Conservation (phyloP, 108 stramenopile species). For the Nitzschia sp. region DNA sequence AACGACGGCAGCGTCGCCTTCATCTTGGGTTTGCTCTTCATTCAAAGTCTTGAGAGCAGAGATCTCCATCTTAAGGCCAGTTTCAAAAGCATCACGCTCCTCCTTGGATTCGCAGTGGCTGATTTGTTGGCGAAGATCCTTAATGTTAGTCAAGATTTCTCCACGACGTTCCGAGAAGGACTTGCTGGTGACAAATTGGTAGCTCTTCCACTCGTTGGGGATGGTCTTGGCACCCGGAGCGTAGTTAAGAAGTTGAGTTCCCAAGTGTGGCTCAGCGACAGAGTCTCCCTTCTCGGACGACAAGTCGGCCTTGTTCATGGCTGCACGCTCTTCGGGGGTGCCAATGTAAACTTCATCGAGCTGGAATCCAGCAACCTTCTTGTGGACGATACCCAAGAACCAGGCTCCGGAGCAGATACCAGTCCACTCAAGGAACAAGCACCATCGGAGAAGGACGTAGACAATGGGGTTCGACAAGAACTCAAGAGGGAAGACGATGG, state of each 20-base stretch:
- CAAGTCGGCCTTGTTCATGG: constrained; percentile 30
- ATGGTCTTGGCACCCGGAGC: constrained; percentile 19
- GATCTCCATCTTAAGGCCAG: constrained; percentile 30
- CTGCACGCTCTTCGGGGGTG: constrained; percentile 60
- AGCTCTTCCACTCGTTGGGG: constrained; percentile 14
- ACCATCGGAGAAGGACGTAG: constrained; percentile 49
- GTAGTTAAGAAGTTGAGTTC: constrained; percentile 26
- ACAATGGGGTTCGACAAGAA: constrained; percentile 65
- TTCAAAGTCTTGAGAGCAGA: constrained; percentile 33
- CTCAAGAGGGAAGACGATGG: constrained; percentile 62
- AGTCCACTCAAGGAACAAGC: constrained; percentile 56
- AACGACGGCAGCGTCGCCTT: no score
- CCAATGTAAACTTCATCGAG: constrained; percentile 68
- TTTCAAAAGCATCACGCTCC: constrained; percentile 29
- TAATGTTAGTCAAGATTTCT: constrained; percentile 36
- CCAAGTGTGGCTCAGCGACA: constrained; percentile 14
- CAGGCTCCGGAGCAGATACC: constrained; percentile 71
- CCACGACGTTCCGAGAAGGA: constrained; percentile 31
- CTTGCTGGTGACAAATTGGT: not conserved
- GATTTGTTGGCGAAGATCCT: constrained; percentile 29
- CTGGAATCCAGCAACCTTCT: constrained; percentile 51
- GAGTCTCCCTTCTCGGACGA: constrained; percentile 22
- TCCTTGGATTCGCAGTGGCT: constrained; percentile 11
- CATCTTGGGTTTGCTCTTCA: constrained; percentile 17
- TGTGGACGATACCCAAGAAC: constrained; percentile 54